A percentile compares a stretch with the other conserved stretches of the same genome.
These are phyloP conservation scores for Fusarium mangiferae DNA, from an alignment of 2,329 filamentous ascomycete species.

Conservation along the genomic window DNA sequence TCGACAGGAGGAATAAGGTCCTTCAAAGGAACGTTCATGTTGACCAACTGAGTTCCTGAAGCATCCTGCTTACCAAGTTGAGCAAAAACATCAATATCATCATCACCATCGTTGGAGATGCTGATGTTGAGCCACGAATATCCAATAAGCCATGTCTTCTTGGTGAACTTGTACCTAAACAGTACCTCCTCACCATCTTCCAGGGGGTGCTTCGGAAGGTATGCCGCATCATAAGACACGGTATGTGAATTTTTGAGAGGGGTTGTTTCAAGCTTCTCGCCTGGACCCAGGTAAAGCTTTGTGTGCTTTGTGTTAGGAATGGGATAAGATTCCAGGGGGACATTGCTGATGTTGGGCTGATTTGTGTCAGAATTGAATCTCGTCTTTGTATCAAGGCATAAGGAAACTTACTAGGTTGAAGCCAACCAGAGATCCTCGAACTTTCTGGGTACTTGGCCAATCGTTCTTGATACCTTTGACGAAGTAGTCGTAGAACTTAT, in stretches of 20 bases:
- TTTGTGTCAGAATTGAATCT: neutral
- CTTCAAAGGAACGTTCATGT: neutral
- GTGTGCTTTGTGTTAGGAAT: neutral
- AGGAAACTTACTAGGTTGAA: neutral
- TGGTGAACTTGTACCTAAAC: neutral
- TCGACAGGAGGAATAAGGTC: neutral
- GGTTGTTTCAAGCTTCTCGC: neutral
- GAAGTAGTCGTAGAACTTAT: neutral
- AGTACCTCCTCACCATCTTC: neutral
- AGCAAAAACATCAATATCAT: neutral
- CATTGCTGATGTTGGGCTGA: neutral
- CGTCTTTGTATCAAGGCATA: no score
- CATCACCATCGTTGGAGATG: neutral
- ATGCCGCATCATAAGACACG: neutral
- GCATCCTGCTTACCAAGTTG: neutral
- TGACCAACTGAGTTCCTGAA: neutral
- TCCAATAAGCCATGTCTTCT: neutral
- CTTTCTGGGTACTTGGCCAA: neutral
- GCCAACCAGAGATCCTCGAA: neutral
- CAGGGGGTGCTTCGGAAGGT: neutral
- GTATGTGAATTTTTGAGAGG: fast-evolving
- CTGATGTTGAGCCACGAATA: neutral
- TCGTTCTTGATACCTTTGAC: neutral
- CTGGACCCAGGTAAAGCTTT: neutral
- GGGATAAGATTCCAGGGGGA: neutral